Evolutionary conservation across 73 alveolate species (phyloP), one percentile per base, ranked within the genome.

Genomic region (Loxodes magnus): DNA sequence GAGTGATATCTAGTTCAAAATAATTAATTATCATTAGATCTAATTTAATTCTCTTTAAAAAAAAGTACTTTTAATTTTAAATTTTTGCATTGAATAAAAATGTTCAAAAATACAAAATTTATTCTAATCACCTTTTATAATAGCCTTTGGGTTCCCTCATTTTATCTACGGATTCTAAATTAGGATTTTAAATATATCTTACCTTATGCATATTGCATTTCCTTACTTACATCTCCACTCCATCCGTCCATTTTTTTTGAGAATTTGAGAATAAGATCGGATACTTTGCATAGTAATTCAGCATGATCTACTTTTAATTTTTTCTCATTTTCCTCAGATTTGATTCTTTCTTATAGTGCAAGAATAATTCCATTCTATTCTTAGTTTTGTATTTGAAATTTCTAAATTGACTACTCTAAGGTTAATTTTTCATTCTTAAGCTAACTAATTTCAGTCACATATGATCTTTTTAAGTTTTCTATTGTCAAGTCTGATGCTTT

Each of bases 281-380:
- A 55, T 9, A 64, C 39, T 43, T 53, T 64, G 34, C 84, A 58
- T 37, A 79, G 34, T 57, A 74, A 56, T 41, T 79, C 93, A 53
- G 81, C 69, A 49, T 79, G 93, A 38, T 79, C 93, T 12, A 80
- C 51, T 22, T 74, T 74, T 51, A 62, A 23, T 27, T 76, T 74
- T 44, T 74, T 64, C 58, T 79, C 81, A 29, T 74, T 64, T 74
- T 79, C 93, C 43, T 67, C 67, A 42, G 69, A 52, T 50, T 61
- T 52, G 15, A 79, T 31, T 57, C 67, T 74, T 51, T 74, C 89
- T 57, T 79, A 74, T 38, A 71, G 56, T 38, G 74, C 63, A 49
- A 70, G 27, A 15, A 57, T 57, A n/a, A n/a, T 67, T 79, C 77
- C 71, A 63, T 63, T 39, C 63, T 79, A 48, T 55, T 35, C 21